Evolutionary conservation across 2,329 filamentous ascomycete genomes (phyloP).

Genomic region (Fusarium xylarioides): DNA sequence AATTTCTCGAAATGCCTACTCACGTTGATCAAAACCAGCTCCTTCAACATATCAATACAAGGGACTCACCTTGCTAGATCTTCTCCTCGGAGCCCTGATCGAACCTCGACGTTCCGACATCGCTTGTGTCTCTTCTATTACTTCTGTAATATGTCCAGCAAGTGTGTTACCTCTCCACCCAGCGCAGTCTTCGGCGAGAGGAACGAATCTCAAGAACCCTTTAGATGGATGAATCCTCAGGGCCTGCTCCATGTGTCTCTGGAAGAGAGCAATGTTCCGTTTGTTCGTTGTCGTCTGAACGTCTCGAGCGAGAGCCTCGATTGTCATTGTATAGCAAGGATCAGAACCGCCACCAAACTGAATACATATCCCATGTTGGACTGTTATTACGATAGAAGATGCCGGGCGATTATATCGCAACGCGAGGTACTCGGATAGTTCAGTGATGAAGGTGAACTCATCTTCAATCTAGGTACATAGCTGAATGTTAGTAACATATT

Average conservation of each 20-base stretch:
- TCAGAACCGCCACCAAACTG: constrained; percentile 79
- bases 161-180: constrained; percentile 77
- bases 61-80: constrained; percentile 28
- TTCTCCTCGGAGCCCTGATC: constrained; percentile 19
- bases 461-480: constrained; percentile 69
- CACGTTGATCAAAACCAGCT: not conserved
- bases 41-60: too few species aligned
- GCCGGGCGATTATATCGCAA: constrained; percentile 79
- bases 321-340: constrained; percentile 80
- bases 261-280: constrained; percentile 80
- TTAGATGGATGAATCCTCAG: constrained; percentile 72
- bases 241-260: constrained; percentile 76
- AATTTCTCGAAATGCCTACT: constrained; percentile 16
- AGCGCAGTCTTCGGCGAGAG: constrained; percentile 75
- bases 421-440: constrained; percentile 77
- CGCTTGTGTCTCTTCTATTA: not conserved
- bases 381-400: constrained; percentile 75
- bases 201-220: constrained; percentile 77
- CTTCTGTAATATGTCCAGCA: constrained; percentile 64
- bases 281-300: constrained; percentile 80
- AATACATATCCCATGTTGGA: constrained; percentile 80
- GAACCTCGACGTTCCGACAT: constrained; percentile 2
- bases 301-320: constrained; percentile 74
- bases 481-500: not conserved
- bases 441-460: constrained; percentile 77